Base-by-base conservation (phyloP, 176 grass and related monocot species). In the Leersia perrieri region DNA sequence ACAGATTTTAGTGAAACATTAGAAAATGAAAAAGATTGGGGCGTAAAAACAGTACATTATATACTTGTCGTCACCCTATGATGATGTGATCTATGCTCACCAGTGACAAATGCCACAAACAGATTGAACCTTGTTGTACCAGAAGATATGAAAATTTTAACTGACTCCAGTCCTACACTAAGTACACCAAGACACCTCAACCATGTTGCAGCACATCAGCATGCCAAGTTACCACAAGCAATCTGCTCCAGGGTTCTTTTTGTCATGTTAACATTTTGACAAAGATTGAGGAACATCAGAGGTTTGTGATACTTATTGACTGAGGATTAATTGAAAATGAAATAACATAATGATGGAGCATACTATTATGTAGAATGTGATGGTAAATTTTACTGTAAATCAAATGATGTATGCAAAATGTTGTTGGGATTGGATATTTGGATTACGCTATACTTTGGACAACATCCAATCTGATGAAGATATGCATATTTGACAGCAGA, bases 171-270 rank as follows among this genome's bases (percentile, higher is more conserved):
- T 44, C 41, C 41, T 44, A 44, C 41, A 14, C 11, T 14, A 14
- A 3, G 41, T 44, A 14, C 41, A 44, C 6, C 9, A 44, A 44
- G 41, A 44, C 11, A 14, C 42, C 14, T 1, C 14, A 5, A 45
- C 1, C 13, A 15, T 45, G 42, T 45, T 45, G 3, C 3, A 45
- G 41, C 14, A 3, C 42, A 45, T 45, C 14, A 45, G 14, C 12
- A 16, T 45, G 14, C 11, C 41, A 44, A 44, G 41, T 45, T n/a
- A 60, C 9, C 87, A 98, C 92, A 92, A 85, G 92, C 93, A 40
- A 93, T 87, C 75, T 95, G 62, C 49, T 98, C 96, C 69, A 98
- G 89, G n/a, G 92, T 87, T 79, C 87, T 92, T 76, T 98, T 92
- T 0, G 95, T 93, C 23, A 98, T 86, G 71, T 84, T 91, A 28